Evolutionary conservation across 2,329 filamentous ascomycete species (phyloP).

Genomic region (Trichoderma harzianum): DNA sequence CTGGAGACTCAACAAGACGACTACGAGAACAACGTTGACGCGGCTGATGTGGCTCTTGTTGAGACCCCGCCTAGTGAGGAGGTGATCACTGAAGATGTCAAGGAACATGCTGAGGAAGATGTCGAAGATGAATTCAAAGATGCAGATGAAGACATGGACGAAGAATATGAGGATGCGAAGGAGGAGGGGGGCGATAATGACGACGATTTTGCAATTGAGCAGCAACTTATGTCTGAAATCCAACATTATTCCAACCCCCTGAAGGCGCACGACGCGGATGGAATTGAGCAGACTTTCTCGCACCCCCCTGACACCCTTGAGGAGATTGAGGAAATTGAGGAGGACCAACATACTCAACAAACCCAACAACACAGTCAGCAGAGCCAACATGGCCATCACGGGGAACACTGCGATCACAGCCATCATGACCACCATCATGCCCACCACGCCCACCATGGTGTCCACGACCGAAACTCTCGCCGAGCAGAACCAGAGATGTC

Average conservation of each 20-base stretch:
- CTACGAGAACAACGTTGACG: not conserved
- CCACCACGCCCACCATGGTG: not conserved
- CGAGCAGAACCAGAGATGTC: conserved; percentile 24
- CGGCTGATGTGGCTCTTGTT: not conserved
- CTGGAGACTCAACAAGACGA: conserved; percentile 9
- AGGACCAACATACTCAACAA: not conserved
- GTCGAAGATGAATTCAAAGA: conserved; percentile 9
- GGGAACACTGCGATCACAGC: conserved; percentile 1
- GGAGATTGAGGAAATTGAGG: not conserved
- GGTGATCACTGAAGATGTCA: not conserved
- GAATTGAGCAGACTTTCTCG: not conserved
- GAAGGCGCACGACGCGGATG: not conserved
- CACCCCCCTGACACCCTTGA: not conserved
- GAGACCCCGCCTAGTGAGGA: not conserved
- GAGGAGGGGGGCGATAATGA: conserved; percentile 16
- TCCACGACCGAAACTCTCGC: not conserved
- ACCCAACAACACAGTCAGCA: conserved; percentile 17
- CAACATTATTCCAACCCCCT: conserved; percentile 12
- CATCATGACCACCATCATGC: not conserved
- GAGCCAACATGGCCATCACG: not conserved
- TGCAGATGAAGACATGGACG: not conserved
- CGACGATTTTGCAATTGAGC: conserved; percentile 22
- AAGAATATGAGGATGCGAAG: not conserved
- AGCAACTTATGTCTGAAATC: conserved; percentile 25
- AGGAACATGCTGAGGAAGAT: not conserved